phyloP scores from a whole-genome alignment of 768 basidiomycete genomes.

The Gloeophyllum trabeum region DNA sequence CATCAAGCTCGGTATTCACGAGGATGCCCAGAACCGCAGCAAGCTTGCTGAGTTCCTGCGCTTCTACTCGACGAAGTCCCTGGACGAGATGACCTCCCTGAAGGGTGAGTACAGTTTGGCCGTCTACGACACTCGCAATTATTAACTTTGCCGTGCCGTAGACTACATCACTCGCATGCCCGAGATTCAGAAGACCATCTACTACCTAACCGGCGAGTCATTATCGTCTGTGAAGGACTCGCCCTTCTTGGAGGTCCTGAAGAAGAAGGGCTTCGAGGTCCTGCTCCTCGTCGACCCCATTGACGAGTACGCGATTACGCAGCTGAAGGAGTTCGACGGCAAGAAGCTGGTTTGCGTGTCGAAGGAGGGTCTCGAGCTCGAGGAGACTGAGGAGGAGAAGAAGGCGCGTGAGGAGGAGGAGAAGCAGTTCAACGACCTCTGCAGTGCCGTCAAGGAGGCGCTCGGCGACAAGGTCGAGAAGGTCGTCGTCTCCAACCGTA shows the following conservation, averaged over 20 bases:
- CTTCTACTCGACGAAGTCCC: constrained; percentile 93
- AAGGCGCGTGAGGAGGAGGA: constrained; percentile 76
- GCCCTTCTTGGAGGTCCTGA: constrained; percentile 97
- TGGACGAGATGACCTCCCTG: constrained; percentile 85
- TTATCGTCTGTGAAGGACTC: constrained; percentile 85
- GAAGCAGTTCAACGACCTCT: constrained; percentile 76
- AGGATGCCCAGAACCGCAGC: constrained; percentile 96
- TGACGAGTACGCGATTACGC: constrained; percentile 96
- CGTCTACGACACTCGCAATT: not conserved
- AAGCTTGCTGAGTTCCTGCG: constrained; percentile 99
- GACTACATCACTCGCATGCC: constrained; percentile 99
- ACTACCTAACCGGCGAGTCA: constrained; percentile 98
- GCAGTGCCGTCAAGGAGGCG: constrained; percentile 93
- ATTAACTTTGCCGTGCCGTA: constrained; percentile 15
- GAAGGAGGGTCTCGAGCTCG: constrained; percentile 98
- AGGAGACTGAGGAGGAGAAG: constrained; percentile 99
- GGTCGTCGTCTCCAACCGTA: constrained; percentile 96
- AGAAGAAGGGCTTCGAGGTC: constrained; percentile 99
- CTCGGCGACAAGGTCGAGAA: constrained; percentile 99
- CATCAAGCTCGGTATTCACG: constrained; percentile 98
- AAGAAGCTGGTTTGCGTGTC: constrained; percentile 97
- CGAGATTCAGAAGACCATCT: constrained; percentile 96
- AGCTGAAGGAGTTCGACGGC: constrained; percentile 98
- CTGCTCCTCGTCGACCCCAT: constrained; percentile 97
- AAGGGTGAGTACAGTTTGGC: constrained; percentile 49